phyloP scores from a whole-genome alignment of 169 alveolate genomes.

The Cryptosporidium sp. region DNA sequence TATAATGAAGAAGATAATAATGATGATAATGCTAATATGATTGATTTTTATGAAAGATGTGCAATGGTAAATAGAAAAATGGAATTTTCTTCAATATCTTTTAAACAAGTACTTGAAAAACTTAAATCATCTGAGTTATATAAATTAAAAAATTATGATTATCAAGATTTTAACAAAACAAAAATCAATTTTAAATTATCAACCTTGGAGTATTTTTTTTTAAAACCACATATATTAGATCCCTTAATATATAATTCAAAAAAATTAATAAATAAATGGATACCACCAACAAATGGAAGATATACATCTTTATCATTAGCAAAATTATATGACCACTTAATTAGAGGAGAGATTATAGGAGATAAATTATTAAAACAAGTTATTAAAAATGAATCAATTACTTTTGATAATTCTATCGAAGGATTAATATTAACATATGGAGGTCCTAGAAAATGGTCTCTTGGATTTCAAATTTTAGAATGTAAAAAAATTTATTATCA shows the following conservation, averaged over 20 bases:
- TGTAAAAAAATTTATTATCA: slow-evolving; percentile 48
- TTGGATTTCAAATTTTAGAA: slow-evolving; percentile 81
- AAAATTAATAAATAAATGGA: slow-evolving; percentile 78
- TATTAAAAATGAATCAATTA: slow-evolving; percentile 37
- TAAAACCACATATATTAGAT: slow-evolving; percentile 79
- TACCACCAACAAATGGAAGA: slow-evolving; percentile 81
- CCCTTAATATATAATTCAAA: slow-evolving; percentile 80
- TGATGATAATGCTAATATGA: background rate
- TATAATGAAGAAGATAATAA: background rate
- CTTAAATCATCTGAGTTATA: background rate
- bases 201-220: slow-evolving; percentile 69
- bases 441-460: slow-evolving; percentile 80
- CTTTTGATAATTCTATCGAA: slow-evolving; percentile 77
- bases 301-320: slow-evolving; percentile 79
- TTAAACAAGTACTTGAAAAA: background rate
- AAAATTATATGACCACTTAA: slow-evolving; percentile 70
- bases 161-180: background rate
- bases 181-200: slow-evolving; percentile 67
- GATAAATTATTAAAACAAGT: slow-evolving; percentile 33
- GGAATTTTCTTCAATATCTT: slow-evolving; percentile 17
- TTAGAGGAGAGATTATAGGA: slow-evolving; percentile 37
- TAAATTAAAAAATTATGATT: background rate
- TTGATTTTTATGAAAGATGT: background rate
- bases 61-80: slow-evolving; percentile 42
- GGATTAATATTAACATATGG: slow-evolving; percentile 79